These are phyloP conservation scores for Colletotrichum liriopes DNA, from an alignment of 2,329 filamentous ascomycete species.

Conservation along the genomic window DNA sequence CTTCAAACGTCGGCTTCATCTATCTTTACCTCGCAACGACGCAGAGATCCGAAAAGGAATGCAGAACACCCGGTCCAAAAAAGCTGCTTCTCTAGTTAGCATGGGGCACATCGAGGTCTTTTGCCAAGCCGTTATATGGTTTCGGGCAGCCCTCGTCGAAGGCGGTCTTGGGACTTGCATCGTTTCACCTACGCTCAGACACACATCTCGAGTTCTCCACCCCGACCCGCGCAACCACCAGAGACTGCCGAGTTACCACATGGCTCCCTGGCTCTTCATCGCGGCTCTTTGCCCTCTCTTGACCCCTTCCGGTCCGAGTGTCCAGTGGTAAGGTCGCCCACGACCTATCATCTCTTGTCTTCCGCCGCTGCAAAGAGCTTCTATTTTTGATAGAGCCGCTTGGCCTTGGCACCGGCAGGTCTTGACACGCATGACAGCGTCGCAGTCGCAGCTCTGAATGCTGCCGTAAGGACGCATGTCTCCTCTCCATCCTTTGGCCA, in stretches of 20 bases:
- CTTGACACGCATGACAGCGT: slow-evolving; percentile 39
- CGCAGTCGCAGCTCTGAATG: slow-evolving; percentile 26
- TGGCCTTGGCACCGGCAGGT: slow-evolving; percentile 30
- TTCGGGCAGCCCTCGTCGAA: slow-evolving; percentile 32
- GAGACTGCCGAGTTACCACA: slow-evolving; percentile 4
- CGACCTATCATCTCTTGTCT: slow-evolving; percentile 32
- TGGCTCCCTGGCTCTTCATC: background rate
- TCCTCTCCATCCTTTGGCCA: slow-evolving; percentile 10
- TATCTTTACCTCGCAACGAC: slow-evolving; percentile 29
- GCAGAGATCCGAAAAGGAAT: background rate
- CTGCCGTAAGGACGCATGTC: background rate
- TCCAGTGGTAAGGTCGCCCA: background rate
- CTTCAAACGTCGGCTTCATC: slow-evolving; percentile 39
- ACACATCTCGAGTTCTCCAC: slow-evolving; percentile 17
- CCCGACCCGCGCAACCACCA: background rate
- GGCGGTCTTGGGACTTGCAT: slow-evolving; percentile 37
- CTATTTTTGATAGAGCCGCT: slow-evolving; percentile 41
- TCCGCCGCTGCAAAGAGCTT: slow-evolving; percentile 15
- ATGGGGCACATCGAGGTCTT: slow-evolving; percentile 1
- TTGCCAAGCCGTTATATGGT: slow-evolving; percentile 30
- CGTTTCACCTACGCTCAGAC: slow-evolving; percentile 43
- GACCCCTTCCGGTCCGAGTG: background rate
- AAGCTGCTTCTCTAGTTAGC: background rate
- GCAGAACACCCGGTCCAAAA: background rate
- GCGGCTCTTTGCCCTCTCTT: slow-evolving; percentile 9